These are phyloP conservation scores for Meyerozyma smithsonii DNA, from an alignment of 1,139 yeast species.

Conservation along the genomic window DNA sequence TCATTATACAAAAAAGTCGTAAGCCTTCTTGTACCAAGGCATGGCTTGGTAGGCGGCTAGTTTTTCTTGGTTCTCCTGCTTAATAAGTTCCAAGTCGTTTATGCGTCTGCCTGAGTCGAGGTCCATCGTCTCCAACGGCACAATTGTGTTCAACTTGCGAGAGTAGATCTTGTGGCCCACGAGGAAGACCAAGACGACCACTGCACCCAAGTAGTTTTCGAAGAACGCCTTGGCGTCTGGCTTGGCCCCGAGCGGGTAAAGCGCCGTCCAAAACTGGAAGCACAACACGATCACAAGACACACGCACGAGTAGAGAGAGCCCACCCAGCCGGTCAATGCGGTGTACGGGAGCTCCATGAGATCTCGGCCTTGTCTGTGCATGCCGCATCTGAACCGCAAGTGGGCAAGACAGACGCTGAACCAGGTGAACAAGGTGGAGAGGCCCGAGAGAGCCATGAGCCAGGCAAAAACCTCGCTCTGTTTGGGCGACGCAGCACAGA, in stretches of 20 bases:
- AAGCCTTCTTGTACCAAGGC: constrained; percentile 2
- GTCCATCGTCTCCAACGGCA: constrained; percentile 16
- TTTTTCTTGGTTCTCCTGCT: constrained; percentile 2
- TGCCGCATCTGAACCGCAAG: constrained; percentile 36
- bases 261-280: constrained; percentile 40
- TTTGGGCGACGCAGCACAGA: constrained; percentile 35
- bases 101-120: constrained; percentile 1
- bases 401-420: constrained; percentile 34
- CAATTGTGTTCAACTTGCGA: constrained; percentile 22
- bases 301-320: constrained; percentile 32
- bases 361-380: constrained; percentile 24
- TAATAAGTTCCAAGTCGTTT: neutral
- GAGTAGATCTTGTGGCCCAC: constrained; percentile 32
- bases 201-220: constrained; percentile 32
- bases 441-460: constrained; percentile 40
- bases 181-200: constrained; percentile 28
- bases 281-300: constrained; percentile 26
- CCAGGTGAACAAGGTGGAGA: constrained; percentile 41
- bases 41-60: neutral
- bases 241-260: constrained; percentile 29
- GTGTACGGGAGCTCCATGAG: constrained; percentile 34
- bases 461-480: constrained; percentile 35
- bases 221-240: constrained; percentile 30
- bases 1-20: neutral
- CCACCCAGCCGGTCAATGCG: constrained; percentile 34